Evolutionary conservation across 2,329 filamentous ascomycete genomes (phyloP), one percentile per base, ranked within the genome.

Genomic region (Claviceps pusilla): DNA sequence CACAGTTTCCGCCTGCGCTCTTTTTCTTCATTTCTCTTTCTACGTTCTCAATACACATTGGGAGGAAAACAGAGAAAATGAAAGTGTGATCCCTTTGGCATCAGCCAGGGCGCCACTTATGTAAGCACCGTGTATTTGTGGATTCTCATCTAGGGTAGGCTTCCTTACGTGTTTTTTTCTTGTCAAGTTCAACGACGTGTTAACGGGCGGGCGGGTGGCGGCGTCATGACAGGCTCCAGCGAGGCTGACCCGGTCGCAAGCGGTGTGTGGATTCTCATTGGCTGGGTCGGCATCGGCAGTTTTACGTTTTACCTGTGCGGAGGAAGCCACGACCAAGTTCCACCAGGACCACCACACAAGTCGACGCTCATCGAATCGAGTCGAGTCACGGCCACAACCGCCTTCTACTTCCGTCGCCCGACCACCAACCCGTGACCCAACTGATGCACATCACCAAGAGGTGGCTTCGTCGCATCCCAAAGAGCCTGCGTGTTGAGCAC

Each of bases 401-500:
- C 41, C 16, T 16, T 35, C 35, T 10, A 37, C 16, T 7, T 16
- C 24, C 24, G 24, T 24, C 24, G 24, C 33, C 43, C 45, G 43
- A 48, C 35, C 51, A 50, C 50, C 43, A 24, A 2, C 24, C 24
- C 24, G 24, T 24, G 24, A 48, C 31, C 9, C 48, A 28, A 28
- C 47, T 51, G 49, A 31, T 37, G 43, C 43, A 43, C 50, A 33
- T 46, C 48, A 31, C 35, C 37, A 49, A 53, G 16, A 12, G 35
- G 9, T 9, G 9, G 7, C 51, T 47, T 53, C 39, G 47, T 51
- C 33, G n/a, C 50, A 43, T 52, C 28, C 19, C 31, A n/a, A 24
- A 19, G 35, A 52, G 54, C 37, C 49, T 48, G 53, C 53, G 41
- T 42, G 37, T 41, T 49, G 41, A 51, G 33, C 31, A 31, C 50